Percentiles rank a stretch among this genome's conserved stretches.
These are phyloP conservation scores for Gomphus bonarii DNA, from an alignment of 1,284 basidiomycete species.

Conservation along the genomic window DNA sequence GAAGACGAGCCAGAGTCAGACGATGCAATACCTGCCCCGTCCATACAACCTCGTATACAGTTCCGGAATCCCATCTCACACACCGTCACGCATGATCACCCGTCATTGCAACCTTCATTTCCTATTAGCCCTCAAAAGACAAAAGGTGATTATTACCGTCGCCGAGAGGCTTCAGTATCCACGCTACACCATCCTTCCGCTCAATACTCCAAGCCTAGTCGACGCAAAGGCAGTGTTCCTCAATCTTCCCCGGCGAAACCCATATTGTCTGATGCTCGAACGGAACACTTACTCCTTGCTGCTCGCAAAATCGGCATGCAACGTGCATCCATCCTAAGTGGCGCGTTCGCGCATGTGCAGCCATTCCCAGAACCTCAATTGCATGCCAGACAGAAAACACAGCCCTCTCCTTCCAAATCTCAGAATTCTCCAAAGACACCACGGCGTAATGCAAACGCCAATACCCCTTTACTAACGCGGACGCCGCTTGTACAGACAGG, in stretches of 20 bases:
- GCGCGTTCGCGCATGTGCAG: slow-evolving; percentile 16
- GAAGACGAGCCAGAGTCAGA: slow-evolving; percentile 5
- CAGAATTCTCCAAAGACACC: slow-evolving; percentile 16
- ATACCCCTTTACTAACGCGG: slow-evolving; percentile 11
- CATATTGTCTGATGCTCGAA: slow-evolving; percentile 37
- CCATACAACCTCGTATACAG: slow-evolving; percentile 2
- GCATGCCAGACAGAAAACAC: slow-evolving; percentile 13
- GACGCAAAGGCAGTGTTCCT: slow-evolving; percentile 15
- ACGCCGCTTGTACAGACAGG: slow-evolving; percentile 15
- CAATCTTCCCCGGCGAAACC: slow-evolving; percentile 12
- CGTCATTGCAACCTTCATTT: not conserved
- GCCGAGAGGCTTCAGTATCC: not conserved
- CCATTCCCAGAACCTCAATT: slow-evolving; percentile 12
- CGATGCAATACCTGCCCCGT: not conserved
- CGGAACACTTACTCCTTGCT: slow-evolving; percentile 50
- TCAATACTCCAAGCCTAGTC: slow-evolving; percentile 8
- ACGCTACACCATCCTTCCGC: slow-evolving; percentile 10
- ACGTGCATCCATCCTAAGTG: slow-evolving; percentile 36
- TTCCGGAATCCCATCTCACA: slow-evolving; percentile 7
- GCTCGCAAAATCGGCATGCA: slow-evolving; percentile 45
- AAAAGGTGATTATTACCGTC: slow-evolving; percentile 12
- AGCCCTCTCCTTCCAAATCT: slow-evolving; percentile 2
- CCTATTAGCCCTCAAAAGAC: slow-evolving; percentile 9
- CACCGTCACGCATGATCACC: not conserved
- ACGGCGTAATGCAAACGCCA: slow-evolving; percentile 3